A percentile compares a stretch with the other conserved stretches of the same genome.
phyloP scores from a whole-genome alignment of 2,329 filamentous ascomycete genomes.

The Xenosphaeropsis pyriputrescens region DNA sequence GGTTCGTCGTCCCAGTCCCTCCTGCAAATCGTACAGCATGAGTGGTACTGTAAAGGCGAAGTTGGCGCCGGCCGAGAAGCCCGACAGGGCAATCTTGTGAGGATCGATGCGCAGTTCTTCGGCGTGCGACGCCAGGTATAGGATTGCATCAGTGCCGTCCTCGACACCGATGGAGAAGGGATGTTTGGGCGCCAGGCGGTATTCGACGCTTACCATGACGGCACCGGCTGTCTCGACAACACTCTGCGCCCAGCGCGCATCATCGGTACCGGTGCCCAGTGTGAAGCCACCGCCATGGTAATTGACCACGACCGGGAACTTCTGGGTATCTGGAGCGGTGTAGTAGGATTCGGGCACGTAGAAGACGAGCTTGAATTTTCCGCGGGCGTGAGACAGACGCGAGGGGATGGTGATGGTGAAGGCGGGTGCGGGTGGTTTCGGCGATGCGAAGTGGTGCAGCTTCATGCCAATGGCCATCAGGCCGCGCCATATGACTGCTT shows the following conservation, averaged over 20 bases:
- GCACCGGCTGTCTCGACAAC: slow-evolving; percentile 35
- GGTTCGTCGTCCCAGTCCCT: slow-evolving; percentile 21
- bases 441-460: slow-evolving; percentile 16
- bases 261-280: slow-evolving; percentile 45
- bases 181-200: slow-evolving; percentile 50
- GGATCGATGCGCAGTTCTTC: slow-evolving; percentile 42
- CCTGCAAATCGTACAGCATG: slow-evolving; percentile 27
- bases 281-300: slow-evolving; percentile 57
- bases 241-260: slow-evolving; percentile 42
- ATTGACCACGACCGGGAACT: slow-evolving; percentile 42
- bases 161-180: slow-evolving; percentile 52
- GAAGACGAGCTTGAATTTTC: slow-evolving; percentile 24
- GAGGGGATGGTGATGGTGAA: slow-evolving; percentile 18
- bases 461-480: slow-evolving; percentile 20
- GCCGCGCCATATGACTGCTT: slow-evolving; percentile 17
- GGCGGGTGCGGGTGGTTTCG: slow-evolving; percentile 14
- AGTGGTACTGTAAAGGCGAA: slow-evolving; percentile 33
- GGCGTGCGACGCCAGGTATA: slow-evolving; percentile 43
- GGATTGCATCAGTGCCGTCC: slow-evolving; percentile 47
- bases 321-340: slow-evolving; percentile 11
- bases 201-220: slow-evolving; percentile 49
- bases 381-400: slow-evolving; percentile 11
- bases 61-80: slow-evolving; percentile 37
- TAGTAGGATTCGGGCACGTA: slow-evolving; percentile 25
- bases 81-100: slow-evolving; percentile 39